Evolutionary conservation across 441 rosid genomes (phyloP), one percentile per base, ranked within the genome.

Genomic region (Pelargonium australe): DNA sequence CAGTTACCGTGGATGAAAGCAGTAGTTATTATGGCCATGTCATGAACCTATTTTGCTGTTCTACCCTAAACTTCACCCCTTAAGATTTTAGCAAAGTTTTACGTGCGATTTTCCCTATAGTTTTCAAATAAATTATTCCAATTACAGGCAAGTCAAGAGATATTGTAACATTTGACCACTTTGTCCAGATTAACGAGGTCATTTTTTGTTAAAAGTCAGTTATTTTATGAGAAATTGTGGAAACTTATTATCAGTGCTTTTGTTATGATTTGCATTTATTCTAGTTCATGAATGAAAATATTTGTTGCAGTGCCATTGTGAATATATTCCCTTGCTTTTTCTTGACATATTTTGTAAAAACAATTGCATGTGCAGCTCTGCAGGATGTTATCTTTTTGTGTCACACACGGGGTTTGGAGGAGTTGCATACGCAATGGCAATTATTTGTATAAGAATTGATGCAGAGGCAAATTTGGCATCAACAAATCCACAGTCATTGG

Each of bases 371-470:
- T 72, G 58, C 76, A 87, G 92, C 67, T 76, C 75, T 75, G 89
- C 95, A 44, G 90, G 87, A 66, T 78, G 85, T 76, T 95, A 92
- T 86, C 93, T 95, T 77, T 92, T 80, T 79, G 83, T 95, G 66
- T 95, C 99, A 5, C 98, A 90, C 80, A 90, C 99, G 0, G 98
- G 97, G 51, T 89, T 87, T 77, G 96, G 99, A 71, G 99, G 94
- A 74, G 95, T 87, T 71, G 86, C 97, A 45, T 95, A 92, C 68
- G 97, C 97, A 64, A 92, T 90, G 99, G 90, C 96, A 60, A 87
- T 92, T 71, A 85, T 84, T 67, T 90, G 98, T 84, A 84, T 90
- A 67, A 80, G 84, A 82, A 86, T 90, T 70, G 85, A 83, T 53
- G 91, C 85, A 63, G 87, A 81, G 66, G 80, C 81, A 73, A 85